These are phyloP conservation scores for Xerocomellus intermedius DNA, from an alignment of 768 basidiomycete species.

Conservation along the genomic window DNA sequence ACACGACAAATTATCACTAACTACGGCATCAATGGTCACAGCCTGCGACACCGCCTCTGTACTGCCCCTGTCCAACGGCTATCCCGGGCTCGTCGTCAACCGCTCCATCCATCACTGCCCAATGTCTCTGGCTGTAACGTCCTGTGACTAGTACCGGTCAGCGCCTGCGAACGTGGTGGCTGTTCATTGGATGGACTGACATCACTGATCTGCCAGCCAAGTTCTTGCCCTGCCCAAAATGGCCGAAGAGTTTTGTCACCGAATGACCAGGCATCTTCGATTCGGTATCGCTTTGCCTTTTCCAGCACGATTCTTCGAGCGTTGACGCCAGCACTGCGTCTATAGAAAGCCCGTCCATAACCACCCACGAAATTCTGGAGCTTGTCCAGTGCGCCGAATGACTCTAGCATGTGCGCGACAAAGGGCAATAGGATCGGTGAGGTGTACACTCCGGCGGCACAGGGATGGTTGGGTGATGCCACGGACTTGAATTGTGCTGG, in stretches of 20 bases:
- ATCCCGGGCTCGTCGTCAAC: too few relatives aligned
- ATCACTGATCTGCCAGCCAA: slow-evolving; percentile 65
- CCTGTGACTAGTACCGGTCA: slow-evolving; percentile 7
- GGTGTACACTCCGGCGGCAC: slow-evolving; percentile 96
- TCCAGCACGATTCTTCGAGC: slow-evolving; percentile 43
- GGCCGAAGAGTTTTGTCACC: slow-evolving; percentile 62
- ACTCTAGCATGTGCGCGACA: slow-evolving; percentile 83
- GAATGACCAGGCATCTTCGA: slow-evolving; percentile 48
- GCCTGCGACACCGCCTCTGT: slow-evolving; percentile 25
- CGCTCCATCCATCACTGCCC: background rate
- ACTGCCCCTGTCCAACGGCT: slow-evolving; percentile 6
- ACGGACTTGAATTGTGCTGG: slow-evolving; percentile 65
- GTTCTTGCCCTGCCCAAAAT: slow-evolving; percentile 82
- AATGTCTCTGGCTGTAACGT: background rate
- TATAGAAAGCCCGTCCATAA: slow-evolving; percentile 82
- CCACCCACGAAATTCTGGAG: slow-evolving; percentile 77
- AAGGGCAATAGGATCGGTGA: slow-evolving; percentile 89
- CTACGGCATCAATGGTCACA: slow-evolving; percentile 21
- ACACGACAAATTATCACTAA: slow-evolving; percentile 1
- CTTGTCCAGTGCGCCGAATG: slow-evolving; percentile 81
- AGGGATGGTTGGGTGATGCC: slow-evolving; percentile 65
- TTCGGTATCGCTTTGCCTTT: slow-evolving; percentile 36
- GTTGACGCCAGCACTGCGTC: slow-evolving; percentile 30
- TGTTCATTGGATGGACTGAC: slow-evolving; percentile 9
- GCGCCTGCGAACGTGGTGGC: background rate